These are phyloP conservation scores for Elongisporangium undulatum DNA, from an alignment of 352 stramenopile genomes.

Conservation along the genomic window DNA sequence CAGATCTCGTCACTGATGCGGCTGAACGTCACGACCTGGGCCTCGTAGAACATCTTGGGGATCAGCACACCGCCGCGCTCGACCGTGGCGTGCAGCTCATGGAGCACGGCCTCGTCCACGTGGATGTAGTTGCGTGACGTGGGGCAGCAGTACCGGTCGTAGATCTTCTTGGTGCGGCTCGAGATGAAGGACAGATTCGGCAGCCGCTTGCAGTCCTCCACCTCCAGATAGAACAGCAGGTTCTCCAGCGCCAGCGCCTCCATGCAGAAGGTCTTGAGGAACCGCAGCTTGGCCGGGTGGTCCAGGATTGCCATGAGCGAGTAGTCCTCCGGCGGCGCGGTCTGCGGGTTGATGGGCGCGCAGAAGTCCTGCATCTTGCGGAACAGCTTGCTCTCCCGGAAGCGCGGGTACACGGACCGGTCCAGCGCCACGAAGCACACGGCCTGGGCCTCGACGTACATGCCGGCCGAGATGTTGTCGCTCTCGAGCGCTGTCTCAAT, in stretches of 20 bases:
- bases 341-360: slow-evolving; percentile 21
- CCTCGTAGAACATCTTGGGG: slow-evolving; percentile 70
- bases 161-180: slow-evolving; percentile 73
- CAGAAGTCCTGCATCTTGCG: slow-evolving; percentile 76
- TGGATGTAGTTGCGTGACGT: slow-evolving; percentile 45
- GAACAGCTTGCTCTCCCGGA: slow-evolving; percentile 73
- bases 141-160: slow-evolving; percentile 65
- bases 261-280: slow-evolving; percentile 87
- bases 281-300: slow-evolving; percentile 72
- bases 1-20: slow-evolving; percentile 71
- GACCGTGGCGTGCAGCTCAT: slow-evolving; percentile 41
- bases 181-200: slow-evolving; percentile 80
- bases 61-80: slow-evolving; percentile 40
- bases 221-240: slow-evolving; percentile 79
- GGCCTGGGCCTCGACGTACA: slow-evolving; percentile 61
- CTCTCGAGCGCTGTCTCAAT: slow-evolving; percentile 58
- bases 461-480: slow-evolving; percentile 65
- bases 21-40: slow-evolving; percentile 47
- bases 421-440: slow-evolving; percentile 67
- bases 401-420: slow-evolving; percentile 70
- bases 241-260: slow-evolving; percentile 79
- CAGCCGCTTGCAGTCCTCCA: slow-evolving; percentile 81
- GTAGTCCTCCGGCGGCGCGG: slow-evolving; percentile 39
- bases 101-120: slow-evolving; percentile 24
- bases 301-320: slow-evolving; percentile 55